Evolutionary conservation across 371 early-diverging fungal species (phyloP), one percentile per base, ranked within the genome.

Genomic region (Syncephalastrum monosporum): DNA sequence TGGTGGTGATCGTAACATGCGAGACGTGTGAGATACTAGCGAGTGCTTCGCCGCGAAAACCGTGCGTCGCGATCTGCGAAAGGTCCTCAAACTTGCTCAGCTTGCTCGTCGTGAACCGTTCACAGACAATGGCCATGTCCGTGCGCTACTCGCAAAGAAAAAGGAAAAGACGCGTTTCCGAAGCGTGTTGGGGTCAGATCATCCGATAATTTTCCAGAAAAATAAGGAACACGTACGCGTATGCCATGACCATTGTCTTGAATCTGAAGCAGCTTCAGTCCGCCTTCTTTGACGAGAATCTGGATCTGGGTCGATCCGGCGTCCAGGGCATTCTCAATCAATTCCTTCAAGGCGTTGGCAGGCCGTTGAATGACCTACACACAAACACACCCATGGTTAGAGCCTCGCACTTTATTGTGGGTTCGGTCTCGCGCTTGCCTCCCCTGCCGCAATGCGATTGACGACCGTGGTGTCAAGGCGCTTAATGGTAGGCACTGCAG

Each of bases 41-140:
- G 45, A 99, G 74, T 1, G 99, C 99, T 68, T 99, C 99, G 14
- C 99, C 99, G 47, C 99, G 85, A 70, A 99, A 99, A 0, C 99
- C 99, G 80, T 88, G 96, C 0, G 98, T 97, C n/a, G 80, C 79
- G 49, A 99, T 91, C 14, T 65, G 63, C 19, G 79, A 72, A 43
- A 99, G 79, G 64, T 99, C 99, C n/a, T 94, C 93, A 71, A 89
- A 93, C 4, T 73, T 69, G 1, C 69, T 72, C 4, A 99, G 72
- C 74, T 99, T 99, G 64, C 96, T 95, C 4, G 99, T 99, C 0
- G 97, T 94, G 75, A 96, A 96, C 17, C 96, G 83, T 67, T 93
- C 92, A 71, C 99, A 98, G 0, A 96, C 90, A 51, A 95, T 82
- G 2, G 68, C 68, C 81, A 94, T 77, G 60, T 97, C 97, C 46